phyloP scores from a whole-genome alignment of 2,329 filamentous ascomycete species.

The Pestalotiopsis sp. region DNA sequence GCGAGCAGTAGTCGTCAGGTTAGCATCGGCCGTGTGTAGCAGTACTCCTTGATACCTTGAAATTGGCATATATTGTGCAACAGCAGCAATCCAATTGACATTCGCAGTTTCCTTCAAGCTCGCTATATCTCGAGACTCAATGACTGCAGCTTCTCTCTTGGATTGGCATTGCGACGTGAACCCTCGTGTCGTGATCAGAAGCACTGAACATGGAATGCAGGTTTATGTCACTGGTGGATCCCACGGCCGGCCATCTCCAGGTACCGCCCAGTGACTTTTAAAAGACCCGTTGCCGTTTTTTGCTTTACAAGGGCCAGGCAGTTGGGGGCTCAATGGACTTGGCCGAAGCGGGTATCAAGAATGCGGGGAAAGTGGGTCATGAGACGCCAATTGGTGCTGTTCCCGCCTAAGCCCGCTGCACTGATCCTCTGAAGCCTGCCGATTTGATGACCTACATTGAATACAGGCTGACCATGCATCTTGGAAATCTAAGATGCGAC shows the following conservation, averaged over 20 bases:
- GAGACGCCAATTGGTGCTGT: not conserved
- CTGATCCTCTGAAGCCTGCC: too few relatives aligned
- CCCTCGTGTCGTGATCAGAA: not conserved
- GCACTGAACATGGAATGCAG: not conserved
- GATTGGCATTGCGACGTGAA: not conserved
- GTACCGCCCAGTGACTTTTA: not conserved
- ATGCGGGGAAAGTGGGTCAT: conserved; percentile 7
- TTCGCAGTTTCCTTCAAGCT: not conserved
- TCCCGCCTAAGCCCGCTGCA: too few relatives aligned
- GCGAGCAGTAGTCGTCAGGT: too few relatives aligned
- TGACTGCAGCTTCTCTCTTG: not conserved
- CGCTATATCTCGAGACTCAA: not conserved
- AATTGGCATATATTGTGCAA: too few relatives aligned
- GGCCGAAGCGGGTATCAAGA: not conserved
- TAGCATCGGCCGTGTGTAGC: too few relatives aligned
- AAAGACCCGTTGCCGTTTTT: not conserved
- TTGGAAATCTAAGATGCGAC: not conserved
- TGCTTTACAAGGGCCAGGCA: not conserved
- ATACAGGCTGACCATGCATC: not conserved
- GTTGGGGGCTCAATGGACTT: not conserved
- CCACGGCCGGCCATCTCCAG: conserved; percentile 4
- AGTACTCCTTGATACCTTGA: too few relatives aligned
- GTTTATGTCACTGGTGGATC: conserved; percentile 8
- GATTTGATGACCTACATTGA: too few relatives aligned
- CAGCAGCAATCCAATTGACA: not conserved